Percentiles rank a stretch among this genome's conserved stretches.
Conservation (phyloP, 148 eudicot species). For the Rheum nobile region DNA sequence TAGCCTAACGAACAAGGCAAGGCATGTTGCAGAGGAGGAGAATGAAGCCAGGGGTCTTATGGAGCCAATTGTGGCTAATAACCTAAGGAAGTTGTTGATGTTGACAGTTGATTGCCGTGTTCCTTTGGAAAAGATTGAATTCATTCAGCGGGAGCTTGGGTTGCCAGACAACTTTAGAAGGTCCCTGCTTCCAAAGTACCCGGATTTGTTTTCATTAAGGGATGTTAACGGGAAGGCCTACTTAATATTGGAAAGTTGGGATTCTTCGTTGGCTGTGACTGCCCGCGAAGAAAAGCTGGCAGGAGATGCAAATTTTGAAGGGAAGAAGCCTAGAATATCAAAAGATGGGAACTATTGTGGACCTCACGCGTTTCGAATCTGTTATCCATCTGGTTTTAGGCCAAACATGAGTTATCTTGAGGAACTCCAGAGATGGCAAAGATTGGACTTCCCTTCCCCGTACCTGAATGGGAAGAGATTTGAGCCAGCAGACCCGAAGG, state of each 20-base stretch:
- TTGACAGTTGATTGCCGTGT: conserved; percentile 75
- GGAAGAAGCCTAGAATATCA: conserved; percentile 35
- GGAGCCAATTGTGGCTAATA: conserved; percentile 81
- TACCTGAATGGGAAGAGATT: conserved; percentile 78
- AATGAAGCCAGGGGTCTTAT: conserved; percentile 42
- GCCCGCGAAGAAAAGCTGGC: conserved; percentile 56
- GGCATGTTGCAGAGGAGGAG: conserved; percentile 53
- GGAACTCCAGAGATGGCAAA: conserved; percentile 79
- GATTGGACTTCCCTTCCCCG: conserved; percentile 82
- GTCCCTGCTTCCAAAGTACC: conserved; percentile 48
- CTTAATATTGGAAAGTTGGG: conserved; percentile 74
- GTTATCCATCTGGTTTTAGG: conserved; percentile 72
- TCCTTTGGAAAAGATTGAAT: conserved; percentile 58
- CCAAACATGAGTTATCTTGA: conserved; percentile 73
- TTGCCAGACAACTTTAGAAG: conserved; percentile 56
- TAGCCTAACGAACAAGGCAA: conserved; percentile 52
- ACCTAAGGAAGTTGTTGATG: conserved; percentile 75
- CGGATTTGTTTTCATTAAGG: conserved; percentile 54
- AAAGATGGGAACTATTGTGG: conserved; percentile 81
- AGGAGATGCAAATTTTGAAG: conserved; percentile 18
- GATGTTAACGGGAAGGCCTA: conserved; percentile 37
- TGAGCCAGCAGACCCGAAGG: conserved; percentile 56
- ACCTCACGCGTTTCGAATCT: conserved; percentile 60
- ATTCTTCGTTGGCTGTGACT: conserved; percentile 61
- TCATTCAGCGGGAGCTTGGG: conserved; percentile 50